Conservation (phyloP, 129 eudicot species). For the Centrapalus pauciflorus region DNA sequence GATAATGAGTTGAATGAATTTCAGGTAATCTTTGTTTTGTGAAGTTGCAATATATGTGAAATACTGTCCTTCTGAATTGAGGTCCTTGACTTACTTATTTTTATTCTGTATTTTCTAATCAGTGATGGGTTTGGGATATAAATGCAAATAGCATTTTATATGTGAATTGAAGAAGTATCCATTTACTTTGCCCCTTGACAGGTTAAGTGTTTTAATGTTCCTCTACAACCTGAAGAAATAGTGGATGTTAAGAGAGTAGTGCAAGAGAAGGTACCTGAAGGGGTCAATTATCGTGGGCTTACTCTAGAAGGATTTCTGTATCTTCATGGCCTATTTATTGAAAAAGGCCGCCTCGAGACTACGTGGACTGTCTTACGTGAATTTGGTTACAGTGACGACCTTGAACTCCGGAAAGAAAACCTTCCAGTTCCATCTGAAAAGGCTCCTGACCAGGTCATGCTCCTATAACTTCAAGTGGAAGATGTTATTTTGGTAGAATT, state of each 20-base stretch:
- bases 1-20: slow-evolving; percentile 87
- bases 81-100: neutral
- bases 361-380: slow-evolving; percentile 90
- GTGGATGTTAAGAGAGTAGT: slow-evolving; percentile 90
- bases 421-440: slow-evolving; percentile 52
- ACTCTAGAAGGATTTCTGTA: slow-evolving; percentile 82
- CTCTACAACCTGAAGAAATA: slow-evolving; percentile 86
- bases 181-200: slow-evolving; percentile 18
- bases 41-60: neutral
- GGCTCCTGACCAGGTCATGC: slow-evolving; percentile 87
- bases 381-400: slow-evolving; percentile 84
- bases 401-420: slow-evolving; percentile 59
- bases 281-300: slow-evolving; percentile 75
- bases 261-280: slow-evolving; percentile 73
- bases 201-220: slow-evolving; percentile 92
- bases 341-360: slow-evolving; percentile 89
- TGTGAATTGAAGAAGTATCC: slow-evolving; percentile 2
- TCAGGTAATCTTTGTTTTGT: slow-evolving; percentile 48
- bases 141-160: slow-evolving; percentile 4
- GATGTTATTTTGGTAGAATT: neutral
- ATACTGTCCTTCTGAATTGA: neutral
- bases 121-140: slow-evolving; percentile 1
- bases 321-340: slow-evolving; percentile 85
- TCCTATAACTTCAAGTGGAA: neutral
- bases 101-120: neutral